Evolutionary conservation across 345 rosid species (phyloP), one percentile per base, ranked within the genome.

Genomic region (Euclidium syriacum): DNA sequence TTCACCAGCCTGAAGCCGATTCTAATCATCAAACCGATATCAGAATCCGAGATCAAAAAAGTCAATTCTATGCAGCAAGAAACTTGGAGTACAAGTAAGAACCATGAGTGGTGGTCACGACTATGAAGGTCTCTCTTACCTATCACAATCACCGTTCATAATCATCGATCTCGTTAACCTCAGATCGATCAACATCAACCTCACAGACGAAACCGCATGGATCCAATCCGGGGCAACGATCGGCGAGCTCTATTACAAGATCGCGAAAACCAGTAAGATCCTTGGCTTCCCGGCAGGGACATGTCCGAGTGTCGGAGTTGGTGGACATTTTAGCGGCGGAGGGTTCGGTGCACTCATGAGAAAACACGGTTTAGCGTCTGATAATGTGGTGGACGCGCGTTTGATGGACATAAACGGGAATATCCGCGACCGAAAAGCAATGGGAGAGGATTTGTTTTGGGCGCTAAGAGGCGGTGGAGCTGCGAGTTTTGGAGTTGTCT

Each of bases 91-190:
- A 14, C 75, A 74, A 18, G 23, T 83, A 16, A 74, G 71, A 38
- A 76, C 74, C 41, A 60, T 81, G 2, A 67, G n/a, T n/a, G n/a
- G n/a, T n/a, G n/a, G n/a, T n/a, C n/a, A n/a, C n/a, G n/a, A n/a
- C n/a, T n/a, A n/a, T n/a, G 88, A 78, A 30, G 88, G 81, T 19
- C 60, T 78, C 17, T 83, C 88, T 0, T 76, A 80, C 30, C 35
- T 58, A 7, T 78, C n/a, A n/a, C n/a, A n/a, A n/a, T n/a, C n/a
- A n/a, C n/a, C n/a, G n/a, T n/a, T n/a, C n/a, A n/a, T n/a, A n/a
- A n/a, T n/a, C n/a, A n/a, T n/a, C n/a, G n/a, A n/a, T n/a, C n/a
- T n/a, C n/a, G n/a, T n/a, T n/a, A n/a, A n/a, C n/a, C n/a, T n/a
- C n/a, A n/a, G n/a, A n/a, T n/a, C n/a, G 0, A 57, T 80, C 8